Evolutionary conservation across 352 stramenopile species (phyloP), one percentile per base, ranked within the genome.

Genomic region (Bremia lactucae): DNA sequence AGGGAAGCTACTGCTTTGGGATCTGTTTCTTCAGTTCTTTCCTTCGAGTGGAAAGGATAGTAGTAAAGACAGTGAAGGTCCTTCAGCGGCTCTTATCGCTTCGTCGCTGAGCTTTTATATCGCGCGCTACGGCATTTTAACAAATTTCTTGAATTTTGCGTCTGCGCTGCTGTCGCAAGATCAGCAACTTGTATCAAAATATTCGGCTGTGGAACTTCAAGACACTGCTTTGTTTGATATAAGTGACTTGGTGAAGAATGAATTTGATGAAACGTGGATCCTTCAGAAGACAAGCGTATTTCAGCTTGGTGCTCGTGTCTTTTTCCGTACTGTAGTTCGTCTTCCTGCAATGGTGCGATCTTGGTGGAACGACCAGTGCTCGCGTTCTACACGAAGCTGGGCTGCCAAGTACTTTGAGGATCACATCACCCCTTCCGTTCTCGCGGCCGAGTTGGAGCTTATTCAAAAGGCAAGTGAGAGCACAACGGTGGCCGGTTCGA

Each of bases 331-430:
- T 13, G 77, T 87, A 5, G 45, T 87, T 49, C 73, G 73, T 3
- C 52, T 95, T 9, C 83, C 84, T 16, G 77, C 83, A 6, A 87
- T 95, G 62, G 81, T 92, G 36, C 80, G 84, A 19, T 73, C 80
- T 9, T 95, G 84, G 83, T 95, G 83, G 83, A 92, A 92, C 24
- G 83, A 95, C 38, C 75, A 90, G 16, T 95, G 84, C 54, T 77
- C 66, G 5, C 71, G 83, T 15, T 83, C 71, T 18, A 59, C 83
- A 9, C 72, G 77, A 33, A 86, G 68, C 46, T 95, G 84, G 83
- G 77, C 82, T 18, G 62, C 66, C 39, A 91, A 91, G 42, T 94
- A 94, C 60, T 94, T 89, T 50, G 71, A 88, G 62, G 75, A 95
- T 55, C 58, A 86, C 42, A 85, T 93, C 38, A 89, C 80, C 9